These are phyloP conservation scores for Aphanocladium album DNA, from an alignment of 2,329 filamentous ascomycete species.

Conservation along the genomic window DNA sequence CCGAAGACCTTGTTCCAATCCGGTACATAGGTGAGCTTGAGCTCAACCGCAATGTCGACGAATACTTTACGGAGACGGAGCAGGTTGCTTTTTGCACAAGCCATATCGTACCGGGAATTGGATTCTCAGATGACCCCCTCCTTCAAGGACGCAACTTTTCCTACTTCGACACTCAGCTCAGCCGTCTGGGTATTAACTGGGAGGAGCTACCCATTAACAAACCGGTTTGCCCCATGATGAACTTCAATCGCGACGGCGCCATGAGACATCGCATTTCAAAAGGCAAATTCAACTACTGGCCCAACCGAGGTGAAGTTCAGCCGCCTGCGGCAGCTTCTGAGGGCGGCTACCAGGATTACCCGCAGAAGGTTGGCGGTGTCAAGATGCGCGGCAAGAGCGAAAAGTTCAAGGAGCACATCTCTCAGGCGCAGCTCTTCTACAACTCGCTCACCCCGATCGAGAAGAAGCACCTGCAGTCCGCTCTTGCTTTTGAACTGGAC, in stretches of 20 bases:
- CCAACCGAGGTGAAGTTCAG: conserved; percentile 55
- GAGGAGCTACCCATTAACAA: conserved; percentile 73
- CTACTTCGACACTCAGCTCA: conserved; percentile 64
- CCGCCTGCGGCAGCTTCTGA: conserved; percentile 59
- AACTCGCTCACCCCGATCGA: conserved; percentile 68
- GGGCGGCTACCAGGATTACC: conserved; percentile 64
- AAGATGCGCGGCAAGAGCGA: conserved; percentile 63
- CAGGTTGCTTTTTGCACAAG: conserved; percentile 79
- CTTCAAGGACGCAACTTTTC: conserved; percentile 67
- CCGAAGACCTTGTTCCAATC: conserved; percentile 69
- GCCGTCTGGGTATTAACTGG: conserved; percentile 68
- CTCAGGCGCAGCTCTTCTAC: conserved; percentile 77
- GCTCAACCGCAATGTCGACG: conserved; percentile 73
- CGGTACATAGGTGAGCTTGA: conserved; percentile 75
- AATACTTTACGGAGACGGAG: conserved; percentile 79
- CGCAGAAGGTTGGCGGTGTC: conserved; percentile 59
- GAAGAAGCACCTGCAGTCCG: conserved; percentile 66
- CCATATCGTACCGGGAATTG: conserved; percentile 74
- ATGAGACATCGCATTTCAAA: conserved; percentile 67
- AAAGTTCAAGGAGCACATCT: conserved; percentile 75
- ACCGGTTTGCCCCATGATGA: conserved; percentile 69
- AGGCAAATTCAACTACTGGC: conserved; percentile 63
- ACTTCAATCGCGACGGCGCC: conserved; percentile 69
- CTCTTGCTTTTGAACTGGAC: conserved; percentile 70
- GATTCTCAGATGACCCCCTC: conserved; percentile 71